These are phyloP conservation scores for Leucaena leucocephala DNA, from an alignment of 306 rosid genomes.

Conservation along the genomic window DNA sequence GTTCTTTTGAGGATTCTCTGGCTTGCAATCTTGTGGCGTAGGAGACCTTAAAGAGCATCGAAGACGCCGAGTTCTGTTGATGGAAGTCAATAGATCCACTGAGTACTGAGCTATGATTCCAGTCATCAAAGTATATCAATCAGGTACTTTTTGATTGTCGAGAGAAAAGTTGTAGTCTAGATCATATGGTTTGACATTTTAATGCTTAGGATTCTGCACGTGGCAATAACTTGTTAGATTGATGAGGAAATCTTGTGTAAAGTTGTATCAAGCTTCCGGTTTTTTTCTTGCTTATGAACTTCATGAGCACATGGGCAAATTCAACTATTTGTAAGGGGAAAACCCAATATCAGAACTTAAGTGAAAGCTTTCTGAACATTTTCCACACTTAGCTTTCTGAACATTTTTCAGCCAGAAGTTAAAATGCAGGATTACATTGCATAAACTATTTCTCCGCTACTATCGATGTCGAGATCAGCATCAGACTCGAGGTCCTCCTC, in stretches of 20 bases:
- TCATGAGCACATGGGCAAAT: slow-evolving; percentile 11
- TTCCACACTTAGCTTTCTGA: slow-evolving; percentile 31
- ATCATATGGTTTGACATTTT: slow-evolving; percentile 35
- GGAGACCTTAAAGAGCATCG: slow-evolving; percentile 40
- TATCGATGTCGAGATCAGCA: slow-evolving; percentile 85
- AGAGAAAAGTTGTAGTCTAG: slow-evolving; percentile 31
- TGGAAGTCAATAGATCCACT: slow-evolving; percentile 24
- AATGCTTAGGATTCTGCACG: slow-evolving; percentile 15
- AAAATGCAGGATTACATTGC: slow-evolving; percentile 56
- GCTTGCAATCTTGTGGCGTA: slow-evolving; percentile 51
- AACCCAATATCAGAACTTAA: not conserved
- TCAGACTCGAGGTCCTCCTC: slow-evolving; percentile 84
- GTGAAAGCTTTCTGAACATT: slow-evolving; percentile 33
- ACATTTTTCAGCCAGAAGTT: not conserved
- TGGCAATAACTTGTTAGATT: slow-evolving; percentile 18
- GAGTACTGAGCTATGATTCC: slow-evolving; percentile 27
- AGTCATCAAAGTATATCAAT: slow-evolving; percentile 23
- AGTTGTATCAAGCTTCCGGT: not conserved
- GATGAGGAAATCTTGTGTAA: slow-evolving; percentile 30
- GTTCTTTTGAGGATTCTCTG: slow-evolving; percentile 46
- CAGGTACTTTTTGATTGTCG: slow-evolving; percentile 11
- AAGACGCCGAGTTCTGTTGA: slow-evolving; percentile 30
- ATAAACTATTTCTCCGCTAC: slow-evolving; percentile 90
- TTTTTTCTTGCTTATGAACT: not conserved
- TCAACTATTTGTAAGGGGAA: slow-evolving; percentile 32